Evolutionary conservation across 2,329 filamentous ascomycete species (phyloP), one percentile per base, ranked within the genome.

Genomic region (Alternaria burnsii): DNA sequence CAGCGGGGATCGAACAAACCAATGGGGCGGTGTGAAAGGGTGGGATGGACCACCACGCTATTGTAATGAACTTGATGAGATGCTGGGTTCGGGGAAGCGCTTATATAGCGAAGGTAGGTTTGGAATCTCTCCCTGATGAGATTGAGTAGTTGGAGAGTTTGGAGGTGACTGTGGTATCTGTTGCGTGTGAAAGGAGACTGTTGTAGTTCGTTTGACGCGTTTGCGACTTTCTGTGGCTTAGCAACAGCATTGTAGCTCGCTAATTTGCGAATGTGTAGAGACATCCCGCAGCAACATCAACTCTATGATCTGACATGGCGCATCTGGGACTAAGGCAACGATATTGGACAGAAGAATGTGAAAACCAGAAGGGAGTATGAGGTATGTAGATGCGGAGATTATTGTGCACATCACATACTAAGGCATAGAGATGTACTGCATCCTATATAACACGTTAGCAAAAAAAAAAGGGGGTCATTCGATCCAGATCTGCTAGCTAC

Each of bases 1-100:
- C 30, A 50, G 46, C 30, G 46, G 1, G 46, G 20, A 16, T 50
- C 46, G 30, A 50, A 50, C 30, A 50, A 20, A 22, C 8, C 14
- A 20, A n/a, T 20, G 20, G 20, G 30, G 16, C 20, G 46, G 30
- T 50, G 30, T 50, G 18, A 24, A 30, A 14, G 46, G 32, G 20
- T 36, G 46, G 46, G 32, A 22, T 11, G 46, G 14, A 50, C 46
- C 46, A 36, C 46, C 16, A 50, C 46, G 30, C 46, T 50, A 50
- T 50, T 50, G 8, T 50, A 20, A 34, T 36, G 46, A 34, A 36
- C 20, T 50, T 36, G 46, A 50, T 50, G 46, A 30, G 14, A 50
- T 14, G 14, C 1, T 50, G 20, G 46, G 18, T 12, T 4, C 2
- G 7, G 1, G 20, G 3, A 1, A 20, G 30, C 1, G 30, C 8